Evolutionary conservation across 495 filamentous ascomycete genomes (phyloP), one percentile per base, ranked within the genome.

Genomic region (Hamigera avellanea): DNA sequence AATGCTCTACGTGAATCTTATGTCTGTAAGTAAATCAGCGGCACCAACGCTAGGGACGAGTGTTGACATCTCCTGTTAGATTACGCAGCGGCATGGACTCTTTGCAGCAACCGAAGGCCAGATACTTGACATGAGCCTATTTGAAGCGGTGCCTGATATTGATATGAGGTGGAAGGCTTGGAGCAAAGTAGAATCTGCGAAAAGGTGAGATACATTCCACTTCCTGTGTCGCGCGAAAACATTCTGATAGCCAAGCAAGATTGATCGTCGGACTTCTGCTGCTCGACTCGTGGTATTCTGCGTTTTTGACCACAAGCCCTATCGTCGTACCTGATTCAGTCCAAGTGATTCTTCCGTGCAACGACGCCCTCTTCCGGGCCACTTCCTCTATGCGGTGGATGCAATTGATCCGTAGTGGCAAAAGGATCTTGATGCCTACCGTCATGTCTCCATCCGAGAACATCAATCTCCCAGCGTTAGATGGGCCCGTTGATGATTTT

Each of bases 121-220:
- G 39, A 50, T 61, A 1, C 58, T 69, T 7, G 64, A 67, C 31
- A 64, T 57, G 45, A 56, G 52, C 29, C 43, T 71, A 5, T 69
- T 69, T 27, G 61, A 68, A 19, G 50, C 54, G 12, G 53, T 70
- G 2, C 49, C 60, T 6, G 66, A 71, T 47, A 54, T 65, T 14
- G 69, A 70, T 21, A 51, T 56, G 31, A 49, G 66, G 48, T 73
- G 69, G 69, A 71, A 71, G 39, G 63, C 66, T 3, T 73, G 69
- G 69, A 61, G 59, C 40, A 66, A 60, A 32, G 59, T 73, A 5
- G 69, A 73, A 48, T 67, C 61, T 17, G 57, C 54, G 0, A 73
- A 73, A 30, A 53, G 66, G 67, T 69, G 37, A 39, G 54, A 37
- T n/a, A n/a, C n/a, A n/a, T n/a, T n/a, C n/a, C n/a, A 21, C 6